phyloP scores from a whole-genome alignment of 768 basidiomycete genomes.

The Rhizopogon roseolus region DNA sequence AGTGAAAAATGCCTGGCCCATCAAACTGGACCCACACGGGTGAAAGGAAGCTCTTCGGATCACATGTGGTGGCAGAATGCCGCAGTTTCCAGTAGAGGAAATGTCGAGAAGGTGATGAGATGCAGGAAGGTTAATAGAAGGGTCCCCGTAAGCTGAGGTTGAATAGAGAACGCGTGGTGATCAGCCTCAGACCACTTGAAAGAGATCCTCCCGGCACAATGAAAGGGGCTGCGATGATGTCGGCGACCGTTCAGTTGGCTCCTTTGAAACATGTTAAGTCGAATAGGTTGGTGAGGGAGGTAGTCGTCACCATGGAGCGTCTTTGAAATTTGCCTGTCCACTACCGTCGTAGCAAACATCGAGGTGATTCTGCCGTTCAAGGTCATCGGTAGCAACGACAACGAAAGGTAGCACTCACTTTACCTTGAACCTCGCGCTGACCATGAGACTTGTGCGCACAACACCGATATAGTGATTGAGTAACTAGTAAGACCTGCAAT shows the following conservation, averaged over 20 bases:
- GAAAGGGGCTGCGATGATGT: background rate
- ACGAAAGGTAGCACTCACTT: background rate
- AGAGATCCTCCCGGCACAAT: background rate
- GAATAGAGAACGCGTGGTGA: background rate
- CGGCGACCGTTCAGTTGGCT: background rate
- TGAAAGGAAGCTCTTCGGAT: background rate
- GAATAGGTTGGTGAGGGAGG: background rate
- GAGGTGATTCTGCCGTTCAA: background rate
- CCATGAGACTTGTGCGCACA: background rate
- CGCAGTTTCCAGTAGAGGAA: too few species aligned
- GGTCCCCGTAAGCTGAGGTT: background rate
- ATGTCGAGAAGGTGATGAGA: background rate
- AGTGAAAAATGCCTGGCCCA: background rate
- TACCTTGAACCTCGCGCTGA: background rate
- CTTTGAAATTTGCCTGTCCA: background rate
- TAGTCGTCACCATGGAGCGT: background rate
- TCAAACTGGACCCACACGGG: background rate
- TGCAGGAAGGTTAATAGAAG: background rate
- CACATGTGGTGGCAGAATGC: background rate
- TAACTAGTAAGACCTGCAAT: background rate
- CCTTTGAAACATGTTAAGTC: background rate
- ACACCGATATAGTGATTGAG: background rate
- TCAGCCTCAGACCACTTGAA: background rate
- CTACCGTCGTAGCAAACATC: background rate
- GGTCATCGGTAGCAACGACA: background rate